Conservation (phyloP, 306 rosid genomes). For the Sicyos baderoa region DNA sequence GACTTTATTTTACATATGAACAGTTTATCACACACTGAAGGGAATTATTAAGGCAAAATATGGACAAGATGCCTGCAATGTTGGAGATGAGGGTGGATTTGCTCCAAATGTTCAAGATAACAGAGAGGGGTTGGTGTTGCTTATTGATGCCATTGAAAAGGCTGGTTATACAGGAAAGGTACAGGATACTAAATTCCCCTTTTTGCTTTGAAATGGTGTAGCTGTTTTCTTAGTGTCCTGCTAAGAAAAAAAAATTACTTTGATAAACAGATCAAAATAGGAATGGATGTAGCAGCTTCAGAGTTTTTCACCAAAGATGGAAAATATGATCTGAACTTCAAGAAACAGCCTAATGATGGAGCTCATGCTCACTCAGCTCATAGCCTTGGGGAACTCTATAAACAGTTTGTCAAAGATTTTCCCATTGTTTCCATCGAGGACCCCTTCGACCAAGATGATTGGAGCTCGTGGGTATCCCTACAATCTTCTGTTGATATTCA, state of each 20-base stretch:
- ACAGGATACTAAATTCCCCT: slow-evolving; percentile 3
- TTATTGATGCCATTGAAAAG: slow-evolving; percentile 89
- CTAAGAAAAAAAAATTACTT: background rate
- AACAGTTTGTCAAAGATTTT: slow-evolving; percentile 72
- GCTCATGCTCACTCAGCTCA: slow-evolving; percentile 68
- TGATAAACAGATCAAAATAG: slow-evolving; percentile 77
- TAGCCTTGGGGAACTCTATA: slow-evolving; percentile 66
- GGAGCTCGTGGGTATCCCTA: slow-evolving; percentile 87
- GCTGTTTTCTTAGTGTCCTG: background rate
- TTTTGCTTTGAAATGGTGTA: slow-evolving; percentile 9
- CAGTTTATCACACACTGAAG: slow-evolving; percentile 84
- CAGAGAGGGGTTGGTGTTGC: slow-evolving; percentile 86
- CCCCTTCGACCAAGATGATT: slow-evolving; percentile 98
- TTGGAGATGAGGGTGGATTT: slow-evolving; percentile 98
- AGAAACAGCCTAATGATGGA: slow-evolving; percentile 92
- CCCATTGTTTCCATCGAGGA: slow-evolving; percentile 97
- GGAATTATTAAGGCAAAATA: slow-evolving; percentile 91
- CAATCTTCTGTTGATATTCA: slow-evolving; percentile 88
- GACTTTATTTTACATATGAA: slow-evolving; percentile 12
- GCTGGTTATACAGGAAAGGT: slow-evolving; percentile 99
- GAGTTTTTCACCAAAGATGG: slow-evolving; percentile 81
- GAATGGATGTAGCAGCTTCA: slow-evolving; percentile 99
- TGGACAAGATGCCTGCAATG: slow-evolving; percentile 99
- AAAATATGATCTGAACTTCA: slow-evolving; percentile 77
- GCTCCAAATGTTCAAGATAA: slow-evolving; percentile 98